Evolutionary conservation across 345 rosid species (phyloP).

Genomic region (Boechera retrofracta): DNA sequence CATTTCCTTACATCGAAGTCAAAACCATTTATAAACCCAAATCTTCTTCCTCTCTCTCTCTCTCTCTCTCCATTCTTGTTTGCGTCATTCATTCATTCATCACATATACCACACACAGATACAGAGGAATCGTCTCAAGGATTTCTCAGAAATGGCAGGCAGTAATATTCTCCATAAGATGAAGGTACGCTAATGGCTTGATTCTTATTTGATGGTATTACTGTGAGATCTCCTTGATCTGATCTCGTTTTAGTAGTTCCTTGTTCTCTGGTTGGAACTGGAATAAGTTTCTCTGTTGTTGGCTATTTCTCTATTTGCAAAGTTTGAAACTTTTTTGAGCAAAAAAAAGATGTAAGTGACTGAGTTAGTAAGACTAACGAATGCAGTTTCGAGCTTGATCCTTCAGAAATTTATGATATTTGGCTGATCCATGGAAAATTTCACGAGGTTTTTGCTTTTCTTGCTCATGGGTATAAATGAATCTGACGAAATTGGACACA

Average conservation of each 20-base stretch:
- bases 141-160: slow-evolving; percentile 53
- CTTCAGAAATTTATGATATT: slow-evolving; percentile 5
- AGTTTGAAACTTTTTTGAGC: neutral
- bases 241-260: neutral
- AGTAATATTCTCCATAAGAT: slow-evolving; percentile 76
- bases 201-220: neutral
- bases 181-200: slow-evolving; percentile 52
- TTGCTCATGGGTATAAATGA: neutral
- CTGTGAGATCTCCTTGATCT: slow-evolving; percentile 27
- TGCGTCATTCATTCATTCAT: slow-evolving; percentile 13
- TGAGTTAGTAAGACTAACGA: neutral
- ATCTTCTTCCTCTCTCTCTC: neutral
- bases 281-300: slow-evolving; percentile 1
- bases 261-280: neutral
- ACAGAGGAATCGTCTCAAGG: slow-evolving; percentile 20
- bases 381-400: neutral
- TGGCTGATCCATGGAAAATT: slow-evolving; percentile 6
- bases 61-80: neutral
- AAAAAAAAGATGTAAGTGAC: neutral
- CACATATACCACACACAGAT: slow-evolving; percentile 1
- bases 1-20: slow-evolving; percentile 37
- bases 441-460: neutral
- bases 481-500: slow-evolving; percentile 5
- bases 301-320: slow-evolving; percentile 1
- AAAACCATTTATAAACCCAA: slow-evolving; percentile 36